Evolutionary conservation across 257 asterid species (phyloP).

Genomic region (Petunia axillaris): DNA sequence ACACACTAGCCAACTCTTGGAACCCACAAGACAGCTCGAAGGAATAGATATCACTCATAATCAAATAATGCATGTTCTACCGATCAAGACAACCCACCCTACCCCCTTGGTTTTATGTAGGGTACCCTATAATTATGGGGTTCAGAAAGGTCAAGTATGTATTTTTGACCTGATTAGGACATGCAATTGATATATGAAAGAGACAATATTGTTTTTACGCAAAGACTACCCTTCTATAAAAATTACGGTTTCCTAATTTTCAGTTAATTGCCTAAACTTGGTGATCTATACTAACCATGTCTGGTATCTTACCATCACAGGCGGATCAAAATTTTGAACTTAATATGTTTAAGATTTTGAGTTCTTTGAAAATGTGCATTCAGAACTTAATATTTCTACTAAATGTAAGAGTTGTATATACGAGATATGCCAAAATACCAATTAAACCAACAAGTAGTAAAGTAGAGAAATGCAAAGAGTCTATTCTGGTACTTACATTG

Average conservation of each 20-base stretch:
- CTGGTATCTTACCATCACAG: not conserved
- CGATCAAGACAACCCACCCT: conserved; percentile 20
- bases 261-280: conserved; percentile 23
- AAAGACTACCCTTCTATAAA: not conserved
- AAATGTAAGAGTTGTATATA: not conserved
- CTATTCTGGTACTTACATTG: no score
- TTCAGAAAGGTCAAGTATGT: conserved; percentile 12
- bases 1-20: conserved; percentile 29
- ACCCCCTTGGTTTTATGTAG: conserved; percentile 2
- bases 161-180: conserved; percentile 4
- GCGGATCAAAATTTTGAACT: not conserved
- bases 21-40: conserved; percentile 34
- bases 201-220: not conserved
- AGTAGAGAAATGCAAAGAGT: conserved; percentile 18
- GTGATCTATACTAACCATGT: not conserved
- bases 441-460: conserved; percentile 23
- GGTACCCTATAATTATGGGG: conserved; percentile 27
- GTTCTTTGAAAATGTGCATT: not conserved
- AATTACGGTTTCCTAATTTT: not conserved
- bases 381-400: not conserved
- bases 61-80: conserved; percentile 38
- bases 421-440: not conserved
- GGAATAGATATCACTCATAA: conserved; percentile 16
- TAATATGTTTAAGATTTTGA: not conserved
- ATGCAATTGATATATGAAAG: conserved; percentile 6